Percentiles rank a stretch among this genome's conserved stretches.
Conservation (phyloP, 768 basidiomycete species). For the Daedaleopsis sinensis region DNA sequence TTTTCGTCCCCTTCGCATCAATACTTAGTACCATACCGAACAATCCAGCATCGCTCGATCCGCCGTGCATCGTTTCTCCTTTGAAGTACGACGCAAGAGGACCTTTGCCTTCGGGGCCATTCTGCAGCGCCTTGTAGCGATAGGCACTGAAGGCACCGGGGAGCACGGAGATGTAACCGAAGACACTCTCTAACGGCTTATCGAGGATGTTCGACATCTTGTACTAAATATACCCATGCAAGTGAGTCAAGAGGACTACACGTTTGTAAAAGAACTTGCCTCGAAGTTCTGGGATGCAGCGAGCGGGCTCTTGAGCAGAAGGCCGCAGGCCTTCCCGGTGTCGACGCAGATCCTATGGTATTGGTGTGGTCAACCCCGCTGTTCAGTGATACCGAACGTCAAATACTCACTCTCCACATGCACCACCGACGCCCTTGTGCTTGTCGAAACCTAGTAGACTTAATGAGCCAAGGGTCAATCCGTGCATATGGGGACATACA, state of each 20-base stretch:
- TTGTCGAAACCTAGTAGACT: conserved; percentile 65
- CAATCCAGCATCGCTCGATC: conserved; percentile 61
- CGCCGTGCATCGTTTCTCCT: conserved; percentile 85
- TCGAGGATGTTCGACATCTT: conserved; percentile 97
- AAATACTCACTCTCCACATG: conserved; percentile 81
- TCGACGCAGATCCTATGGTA: conserved; percentile 75
- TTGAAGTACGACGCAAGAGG: conserved; percentile 93
- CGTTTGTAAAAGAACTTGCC: conserved; percentile 35
- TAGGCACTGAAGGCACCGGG: conserved; percentile 94
- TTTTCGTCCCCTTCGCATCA: too few species aligned
- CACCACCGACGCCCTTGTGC: conserved; percentile 86
- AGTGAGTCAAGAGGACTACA: too few species aligned
- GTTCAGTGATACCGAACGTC: not conserved
- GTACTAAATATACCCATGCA: conserved; percentile 50
- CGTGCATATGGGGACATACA: conserved; percentile 39
- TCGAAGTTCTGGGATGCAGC: conserved; percentile 97
- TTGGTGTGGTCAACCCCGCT: too few species aligned
- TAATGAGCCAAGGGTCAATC: not conserved
- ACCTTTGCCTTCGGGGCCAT: conserved; percentile 86
- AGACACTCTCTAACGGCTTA: conserved; percentile 93
- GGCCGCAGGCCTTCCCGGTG: conserved; percentile 69
- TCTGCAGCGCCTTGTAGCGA: conserved; percentile 84
- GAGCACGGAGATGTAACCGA: conserved; percentile 85
- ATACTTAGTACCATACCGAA: conserved; percentile 43
- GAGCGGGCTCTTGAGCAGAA: conserved; percentile 73